Evolutionary conservation across 2,329 filamentous ascomycete species (phyloP), one percentile per base, ranked within the genome.

Genomic region (Xylariales sp.): DNA sequence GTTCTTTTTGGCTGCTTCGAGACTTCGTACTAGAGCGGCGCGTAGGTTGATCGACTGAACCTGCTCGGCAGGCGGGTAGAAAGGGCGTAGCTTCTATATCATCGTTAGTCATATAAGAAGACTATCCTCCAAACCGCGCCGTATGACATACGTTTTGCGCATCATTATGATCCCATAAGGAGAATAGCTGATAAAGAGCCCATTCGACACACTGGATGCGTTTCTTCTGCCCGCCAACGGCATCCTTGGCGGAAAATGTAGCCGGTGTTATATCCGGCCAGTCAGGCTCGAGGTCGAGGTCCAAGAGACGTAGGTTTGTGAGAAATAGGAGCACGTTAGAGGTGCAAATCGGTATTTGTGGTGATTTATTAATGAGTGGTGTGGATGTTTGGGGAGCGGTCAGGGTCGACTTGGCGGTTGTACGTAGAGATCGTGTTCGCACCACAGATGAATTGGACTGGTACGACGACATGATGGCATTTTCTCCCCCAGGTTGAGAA

Each of bases 41-140:
- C 96, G 93, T 6, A 99, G 87, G 77, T 97, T 97, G 73, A 97
- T 84, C 5, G 94, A 97, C 80, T 97, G 94, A 54, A 97, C 85
- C 45, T 95, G 93, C 74, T 97, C 94, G 71, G 93, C 86, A 0
- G 96, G 93, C 16, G 96, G 96, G 76, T 97, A 98, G 83, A 95
- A 96, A 0, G 93, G 93, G 65, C 91, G 90, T 9, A 98, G 85
- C 85, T 96, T 97, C 91, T 95, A 75, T 5, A 61, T 23, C 4
- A 53, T n/a, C n/a, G 67, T 73, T 54, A 73, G 62, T 39, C 54
- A 48, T 57, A 41, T 3, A 14, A 18, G 12, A 28, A 36, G 30
- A 18, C n/a, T 34, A 39, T 3, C 32, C 7, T 12, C 23, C 18
- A 23, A 18, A 56, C 9, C n/a, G 56, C 18, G 18, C n/a, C 50